These are phyloP conservation scores for Pugionium dolabratum DNA, from an alignment of 345 rosid genomes.

Conservation along the genomic window DNA sequence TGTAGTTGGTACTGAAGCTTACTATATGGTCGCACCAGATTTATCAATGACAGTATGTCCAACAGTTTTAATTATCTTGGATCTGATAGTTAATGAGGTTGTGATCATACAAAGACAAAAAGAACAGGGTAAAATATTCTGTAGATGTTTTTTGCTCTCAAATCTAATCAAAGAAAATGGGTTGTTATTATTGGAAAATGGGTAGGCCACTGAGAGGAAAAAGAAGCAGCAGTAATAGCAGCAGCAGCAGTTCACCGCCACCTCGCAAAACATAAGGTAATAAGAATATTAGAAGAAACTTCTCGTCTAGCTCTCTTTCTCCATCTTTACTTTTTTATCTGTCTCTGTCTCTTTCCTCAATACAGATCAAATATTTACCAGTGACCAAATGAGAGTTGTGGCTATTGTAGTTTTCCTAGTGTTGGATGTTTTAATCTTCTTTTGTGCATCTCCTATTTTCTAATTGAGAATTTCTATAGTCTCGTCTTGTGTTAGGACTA, in stretches of 20 bases:
- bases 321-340: background rate
- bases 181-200: background rate
- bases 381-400: conserved; percentile 32
- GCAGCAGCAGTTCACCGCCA: conserved; percentile 85
- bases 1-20: no score
- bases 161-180: background rate
- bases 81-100: background rate
- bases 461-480: no score
- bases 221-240: conserved; percentile 79
- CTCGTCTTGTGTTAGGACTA: no score
- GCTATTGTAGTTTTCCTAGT: background rate
- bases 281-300: background rate
- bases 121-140: background rate
- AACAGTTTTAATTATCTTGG: no score
- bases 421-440: conserved; percentile 16
- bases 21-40: no score
- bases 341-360: background rate
- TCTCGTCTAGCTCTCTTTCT: background rate
- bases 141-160: no score
- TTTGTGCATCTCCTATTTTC: no score
- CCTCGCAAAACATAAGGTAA: conserved; percentile 53
- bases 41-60: no score
- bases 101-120: no score
- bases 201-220: conserved; percentile 85
- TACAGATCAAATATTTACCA: background rate